Conservation (phyloP, 352 stramenopile genomes). For the Phytophthora pluvialis region DNA sequence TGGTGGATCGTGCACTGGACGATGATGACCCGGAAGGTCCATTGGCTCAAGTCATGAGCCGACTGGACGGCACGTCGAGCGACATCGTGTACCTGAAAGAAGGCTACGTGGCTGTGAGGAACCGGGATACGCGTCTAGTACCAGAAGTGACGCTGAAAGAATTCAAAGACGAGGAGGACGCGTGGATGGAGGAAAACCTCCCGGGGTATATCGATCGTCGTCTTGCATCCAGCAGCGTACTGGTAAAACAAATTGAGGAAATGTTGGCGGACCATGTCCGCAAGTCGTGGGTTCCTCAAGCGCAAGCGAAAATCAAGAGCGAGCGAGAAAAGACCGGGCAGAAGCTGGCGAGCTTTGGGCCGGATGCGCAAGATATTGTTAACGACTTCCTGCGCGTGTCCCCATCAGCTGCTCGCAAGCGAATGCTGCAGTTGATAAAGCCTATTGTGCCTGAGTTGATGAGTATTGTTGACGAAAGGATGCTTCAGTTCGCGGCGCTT, state of each 20-base stretch:
- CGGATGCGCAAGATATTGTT: slow-evolving; percentile 28
- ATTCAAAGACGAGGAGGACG: slow-evolving; percentile 33
- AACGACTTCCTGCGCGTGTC: slow-evolving; percentile 24
- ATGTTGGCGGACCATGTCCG: slow-evolving; percentile 45
- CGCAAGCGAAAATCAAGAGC: slow-evolving; percentile 13
- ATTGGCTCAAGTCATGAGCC: slow-evolving; percentile 32
- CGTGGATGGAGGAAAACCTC: slow-evolving; percentile 39
- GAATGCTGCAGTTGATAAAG: slow-evolving; percentile 24
- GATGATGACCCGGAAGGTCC: slow-evolving; percentile 29
- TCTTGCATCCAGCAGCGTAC: slow-evolving; percentile 34
- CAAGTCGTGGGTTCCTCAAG: slow-evolving; percentile 34
- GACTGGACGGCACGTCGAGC: slow-evolving; percentile 34
- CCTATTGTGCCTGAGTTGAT: slow-evolving; percentile 27
- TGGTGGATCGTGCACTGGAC: slow-evolving; percentile 46
- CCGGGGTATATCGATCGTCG: slow-evolving; percentile 30
- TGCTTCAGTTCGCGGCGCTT: slow-evolving; percentile 17
- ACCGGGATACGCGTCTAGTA: slow-evolving; percentile 34
- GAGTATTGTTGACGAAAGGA: slow-evolving; percentile 24
- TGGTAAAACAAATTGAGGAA: slow-evolving; percentile 40
- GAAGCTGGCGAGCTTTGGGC: slow-evolving; percentile 18
- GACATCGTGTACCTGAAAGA: slow-evolving; percentile 47
- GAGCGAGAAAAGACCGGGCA: slow-evolving; percentile 1
- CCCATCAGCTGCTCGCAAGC: slow-evolving; percentile 12
- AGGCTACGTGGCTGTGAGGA: slow-evolving; percentile 50
- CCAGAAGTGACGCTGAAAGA: slow-evolving; percentile 26